These are phyloP conservation scores for Populus pruinosa DNA, from an alignment of 345 rosid genomes.

Conservation along the genomic window DNA sequence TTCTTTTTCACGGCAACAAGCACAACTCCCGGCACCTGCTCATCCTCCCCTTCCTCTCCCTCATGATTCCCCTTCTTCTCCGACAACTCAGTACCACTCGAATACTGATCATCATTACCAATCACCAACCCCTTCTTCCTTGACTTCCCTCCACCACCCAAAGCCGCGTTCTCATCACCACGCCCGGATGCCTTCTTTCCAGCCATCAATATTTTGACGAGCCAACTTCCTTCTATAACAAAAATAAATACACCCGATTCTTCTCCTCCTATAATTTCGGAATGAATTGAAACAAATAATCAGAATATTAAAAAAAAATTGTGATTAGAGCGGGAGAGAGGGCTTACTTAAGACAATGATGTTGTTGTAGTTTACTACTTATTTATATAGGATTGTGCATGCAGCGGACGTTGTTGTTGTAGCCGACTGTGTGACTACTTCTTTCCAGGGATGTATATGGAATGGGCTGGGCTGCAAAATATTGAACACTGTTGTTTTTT, in stretches of 20 bases:
- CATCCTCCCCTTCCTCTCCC: slow-evolving; percentile 36
- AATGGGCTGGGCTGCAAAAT: too few relatives aligned
- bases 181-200: slow-evolving; percentile 58
- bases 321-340: too few relatives aligned
- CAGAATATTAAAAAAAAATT: too few relatives aligned
- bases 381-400: too few relatives aligned
- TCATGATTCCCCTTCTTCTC: slow-evolving; percentile 43
- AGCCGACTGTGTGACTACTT: too few relatives aligned
- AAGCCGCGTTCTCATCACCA: slow-evolving; percentile 43
- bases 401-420: too few relatives aligned
- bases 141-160: slow-evolving; percentile 51
- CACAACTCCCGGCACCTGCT: slow-evolving; percentile 26
- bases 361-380: too few relatives aligned
- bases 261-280: neutral
- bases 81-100: too few relatives aligned
- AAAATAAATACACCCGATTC: neutral
- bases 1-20: slow-evolving; percentile 52
- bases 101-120: slow-evolving; percentile 46
- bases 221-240: neutral
- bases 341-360: too few relatives aligned
- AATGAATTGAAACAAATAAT: too few relatives aligned
- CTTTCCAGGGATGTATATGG: too few relatives aligned
- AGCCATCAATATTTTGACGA: slow-evolving; percentile 46
- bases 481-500: too few relatives aligned
- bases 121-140: slow-evolving; percentile 38